Base-by-base conservation (phyloP, 1,139 yeast species). In the Yamadazyma conglobata region DNA sequence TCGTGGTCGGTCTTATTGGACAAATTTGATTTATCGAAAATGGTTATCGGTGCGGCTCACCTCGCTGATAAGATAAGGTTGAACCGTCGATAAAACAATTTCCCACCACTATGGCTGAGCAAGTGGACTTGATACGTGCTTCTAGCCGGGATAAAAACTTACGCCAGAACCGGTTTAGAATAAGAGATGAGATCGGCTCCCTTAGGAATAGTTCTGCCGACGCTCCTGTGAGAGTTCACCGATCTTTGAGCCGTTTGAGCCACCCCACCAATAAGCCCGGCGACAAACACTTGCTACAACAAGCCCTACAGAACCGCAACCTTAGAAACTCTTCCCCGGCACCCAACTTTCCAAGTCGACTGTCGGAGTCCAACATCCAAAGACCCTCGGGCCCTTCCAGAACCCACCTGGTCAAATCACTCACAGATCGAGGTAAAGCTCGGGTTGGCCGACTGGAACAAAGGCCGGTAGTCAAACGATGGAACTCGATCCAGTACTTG, bases 401-500 rank as follows among this genome's bases (percentile, higher is more conserved):
- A 8, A 3, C 22, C 6, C 20, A 30, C 10, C 33, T 35, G 12
- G 45, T 43, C 30, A 46, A 52, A 19, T 50, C 53, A 6, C 53
- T 58, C 9, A 50, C 50, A 52, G 35, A 30, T 2, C 35, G 28
- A 10, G 34, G 38, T 19, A 26, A 9, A 25, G 29, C 25, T 11
- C 20, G n/a, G n/a, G n/a, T n/a, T n/a, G n/a, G n/a, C n/a, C n/a
- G n/a, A n/a, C n/a, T n/a, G n/a, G n/a, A n/a, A n/a, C n/a, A 23
- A 2, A 32, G 55, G 10, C 57, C 56, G 1, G 34, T 32, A 5
- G 30, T 49, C 26, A 51, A 46, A 31, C 35, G 56, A 22, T 57
- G 62, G 62, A 53, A 48, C 28, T 48, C 56, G 3, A 40, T 44
- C 12, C 46, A 44, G 24, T 42, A 43, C 19, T 30, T 41, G 19